Evolutionary conservation across 1,284 basidiomycete species (phyloP), one percentile per base, ranked within the genome.

Genomic region (Ustilago nuda): DNA sequence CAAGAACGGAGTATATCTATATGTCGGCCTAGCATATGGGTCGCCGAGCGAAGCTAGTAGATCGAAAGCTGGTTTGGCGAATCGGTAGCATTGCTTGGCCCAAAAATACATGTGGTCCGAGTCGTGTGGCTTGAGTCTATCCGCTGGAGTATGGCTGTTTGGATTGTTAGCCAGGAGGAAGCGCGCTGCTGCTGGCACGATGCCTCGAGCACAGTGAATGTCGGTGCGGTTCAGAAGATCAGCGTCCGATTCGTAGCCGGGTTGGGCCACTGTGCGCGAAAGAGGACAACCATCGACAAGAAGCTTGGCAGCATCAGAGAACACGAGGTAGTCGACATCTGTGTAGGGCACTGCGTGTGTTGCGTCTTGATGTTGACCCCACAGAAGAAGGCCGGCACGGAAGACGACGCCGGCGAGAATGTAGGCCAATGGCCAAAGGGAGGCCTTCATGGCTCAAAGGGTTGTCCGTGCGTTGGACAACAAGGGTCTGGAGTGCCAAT

Each of bases 301-400:
- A 41, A 70, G 41, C 15, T 66, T 68, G 3, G 94, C 91, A 4
- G 95, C 97, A 85, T 98, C 95, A 64, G 91, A 93, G 88, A 98
- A 97, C 74, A 99, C 96, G 48, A 91, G 90, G 86, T 98, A 99
- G 87, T 99, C 97, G 66, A 99, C 89, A 87, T 99, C 96, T 17
- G 96, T 99, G 86, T 98, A 99, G 84, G 95, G 95, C 36, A 98
- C 90, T n/a, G 90, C 84, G 1, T 92, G 92, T 72, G 88, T 90
- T 3, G 89, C 89, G 82, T 96, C 94, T 74, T 95, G 94, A 90
- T 93, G 94, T 87, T 92, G 92, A 82, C 93, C 94, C 86, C 94
- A 95, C 6, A 91, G 82, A 64, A 96, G 91, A 52, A 96, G 89
- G 13, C 84, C 88, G 23, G 92, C 85, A 60, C 94, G 91, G 53